Percentiles rank a stretch among this genome's conserved stretches.
These are phyloP conservation scores for Apiospora rasikravindrae DNA, from an alignment of 2,329 filamentous ascomycete genomes.

Conservation along the genomic window DNA sequence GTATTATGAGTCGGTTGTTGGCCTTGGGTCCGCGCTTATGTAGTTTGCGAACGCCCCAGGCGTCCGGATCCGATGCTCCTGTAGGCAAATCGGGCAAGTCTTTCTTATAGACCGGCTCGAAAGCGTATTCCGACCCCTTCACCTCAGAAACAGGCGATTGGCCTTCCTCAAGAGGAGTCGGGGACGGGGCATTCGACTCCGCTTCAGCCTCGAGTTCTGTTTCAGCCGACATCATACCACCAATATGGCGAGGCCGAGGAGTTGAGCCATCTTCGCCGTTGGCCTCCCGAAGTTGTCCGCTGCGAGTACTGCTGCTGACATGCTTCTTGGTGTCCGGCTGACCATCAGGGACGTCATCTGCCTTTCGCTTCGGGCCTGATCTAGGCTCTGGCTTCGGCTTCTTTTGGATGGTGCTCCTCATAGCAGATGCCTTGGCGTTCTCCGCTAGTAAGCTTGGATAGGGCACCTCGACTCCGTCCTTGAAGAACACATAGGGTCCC, in stretches of 20 bases:
- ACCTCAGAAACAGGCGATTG: constrained; percentile 29
- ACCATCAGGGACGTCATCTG: constrained; percentile 54
- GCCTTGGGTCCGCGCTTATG: constrained; percentile 46
- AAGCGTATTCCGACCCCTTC: constrained; percentile 27
- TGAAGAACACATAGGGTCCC: constrained; percentile 34
- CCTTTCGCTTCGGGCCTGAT: constrained; percentile 52
- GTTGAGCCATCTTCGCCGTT: constrained; percentile 38
- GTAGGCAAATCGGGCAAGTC: constrained; percentile 44
- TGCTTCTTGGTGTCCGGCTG: constrained; percentile 56
- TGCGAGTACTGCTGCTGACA: constrained; percentile 17
- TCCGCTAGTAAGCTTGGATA: constrained; percentile 40
- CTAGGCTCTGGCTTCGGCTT: constrained; percentile 28
- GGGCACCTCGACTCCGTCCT: constrained; percentile 39
- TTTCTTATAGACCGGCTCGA: constrained; percentile 23
- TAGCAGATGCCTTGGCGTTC: constrained; percentile 37
- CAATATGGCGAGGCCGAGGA: constrained; percentile 46
- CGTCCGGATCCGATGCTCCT: constrained; percentile 54
- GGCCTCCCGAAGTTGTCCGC: constrained; percentile 24
- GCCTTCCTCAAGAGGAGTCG: constrained; percentile 30
- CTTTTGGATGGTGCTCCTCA: constrained; percentile 38
- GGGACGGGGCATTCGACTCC: constrained; percentile 40
- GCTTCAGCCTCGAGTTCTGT: constrained; percentile 38
- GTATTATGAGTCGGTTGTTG: constrained; percentile 60
- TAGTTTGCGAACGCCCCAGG: constrained; percentile 56
- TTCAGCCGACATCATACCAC: constrained; percentile 44